Conservation (phyloP, 139 green algal genomes). For the Chlorella sp. region DNA sequence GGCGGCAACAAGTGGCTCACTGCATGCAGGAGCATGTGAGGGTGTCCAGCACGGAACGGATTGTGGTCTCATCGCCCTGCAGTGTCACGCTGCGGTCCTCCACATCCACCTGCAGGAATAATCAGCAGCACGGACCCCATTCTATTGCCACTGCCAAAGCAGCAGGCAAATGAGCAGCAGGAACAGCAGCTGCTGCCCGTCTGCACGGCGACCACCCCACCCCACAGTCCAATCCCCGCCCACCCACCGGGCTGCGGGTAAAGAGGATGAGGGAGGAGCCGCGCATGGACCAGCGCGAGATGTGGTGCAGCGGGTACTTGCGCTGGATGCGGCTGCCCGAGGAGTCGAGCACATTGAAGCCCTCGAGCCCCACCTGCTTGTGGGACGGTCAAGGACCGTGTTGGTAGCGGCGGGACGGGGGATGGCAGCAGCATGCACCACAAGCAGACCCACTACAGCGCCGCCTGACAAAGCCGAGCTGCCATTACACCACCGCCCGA, state of each 20-base stretch:
- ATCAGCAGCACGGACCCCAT: no score
- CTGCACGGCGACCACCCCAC: no score
- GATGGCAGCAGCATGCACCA: no score
- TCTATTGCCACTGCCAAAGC: no score
- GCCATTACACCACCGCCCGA: no score
- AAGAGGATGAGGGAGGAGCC: constrained; percentile 80
- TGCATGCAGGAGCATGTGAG: constrained; percentile 92
- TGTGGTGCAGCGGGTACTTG: constrained; percentile 87
- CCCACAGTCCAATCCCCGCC: no score
- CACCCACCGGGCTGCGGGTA: constrained; percentile 70
- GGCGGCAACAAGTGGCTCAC: constrained; percentile 37
- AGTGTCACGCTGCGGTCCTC: constrained; percentile 85
- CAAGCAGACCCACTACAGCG: no score
- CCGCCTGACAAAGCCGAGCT: no score
- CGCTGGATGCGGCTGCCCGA: constrained; percentile 59
- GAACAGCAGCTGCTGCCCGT: background rate
- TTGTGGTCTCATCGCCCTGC: constrained; percentile 67
- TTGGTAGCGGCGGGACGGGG: no score
- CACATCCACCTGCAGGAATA: constrained; percentile 74
- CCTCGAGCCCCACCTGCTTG: constrained; percentile 74
- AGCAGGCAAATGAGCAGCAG: no score
- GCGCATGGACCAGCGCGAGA: constrained; percentile 73
- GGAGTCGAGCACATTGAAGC: constrained; percentile 72
- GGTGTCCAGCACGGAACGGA: constrained; percentile 82
- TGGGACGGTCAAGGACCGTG: no score